Evolutionary conservation across 345 rosid genomes (phyloP).

Genomic region (Rhizophora apiculata): DNA sequence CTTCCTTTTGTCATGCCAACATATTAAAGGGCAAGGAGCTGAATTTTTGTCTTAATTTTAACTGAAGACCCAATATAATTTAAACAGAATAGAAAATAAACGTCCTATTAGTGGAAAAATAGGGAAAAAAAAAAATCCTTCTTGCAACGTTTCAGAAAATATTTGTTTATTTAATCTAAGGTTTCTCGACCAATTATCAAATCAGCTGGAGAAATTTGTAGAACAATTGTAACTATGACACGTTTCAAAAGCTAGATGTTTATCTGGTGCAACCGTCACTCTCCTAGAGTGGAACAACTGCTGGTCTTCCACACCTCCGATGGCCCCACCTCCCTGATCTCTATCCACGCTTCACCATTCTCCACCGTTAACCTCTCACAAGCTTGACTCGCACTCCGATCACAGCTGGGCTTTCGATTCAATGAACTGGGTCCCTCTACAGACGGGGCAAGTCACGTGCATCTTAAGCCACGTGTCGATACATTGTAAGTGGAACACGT

Average conservation of each 20-base stretch:
- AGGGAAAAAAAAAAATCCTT: too few relatives aligned
- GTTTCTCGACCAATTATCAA: not conserved
- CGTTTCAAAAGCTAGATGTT: slow-evolving; percentile 22
- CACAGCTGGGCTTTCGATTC: not conserved
- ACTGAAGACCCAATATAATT: too few relatives aligned
- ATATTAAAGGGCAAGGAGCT: too few relatives aligned
- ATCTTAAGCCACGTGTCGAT: slow-evolving; percentile 52
- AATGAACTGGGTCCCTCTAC: slow-evolving; percentile 44
- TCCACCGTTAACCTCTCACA: slow-evolving; percentile 18
- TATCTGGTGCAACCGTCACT: slow-evolving; percentile 5
- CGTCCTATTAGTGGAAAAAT: too few relatives aligned
- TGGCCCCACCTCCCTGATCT: not conserved
- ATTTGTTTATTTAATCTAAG: not conserved
- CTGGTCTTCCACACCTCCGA: slow-evolving; percentile 17
- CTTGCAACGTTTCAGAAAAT: not conserved
- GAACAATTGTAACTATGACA: not conserved
- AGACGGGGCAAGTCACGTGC: slow-evolving; percentile 56
- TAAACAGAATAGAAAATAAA: too few relatives aligned
- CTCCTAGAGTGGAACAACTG: slow-evolving; percentile 20
- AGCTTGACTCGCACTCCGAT: not conserved
- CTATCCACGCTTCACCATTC: slow-evolving; percentile 16
- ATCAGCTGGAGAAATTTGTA: too few relatives aligned
- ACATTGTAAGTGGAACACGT: slow-evolving; percentile 53
- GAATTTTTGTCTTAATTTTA: too few relatives aligned
- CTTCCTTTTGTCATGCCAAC: too few relatives aligned